Conservation (phyloP, 2,329 filamentous ascomycete species). For the Cytospora piceae region DNA sequence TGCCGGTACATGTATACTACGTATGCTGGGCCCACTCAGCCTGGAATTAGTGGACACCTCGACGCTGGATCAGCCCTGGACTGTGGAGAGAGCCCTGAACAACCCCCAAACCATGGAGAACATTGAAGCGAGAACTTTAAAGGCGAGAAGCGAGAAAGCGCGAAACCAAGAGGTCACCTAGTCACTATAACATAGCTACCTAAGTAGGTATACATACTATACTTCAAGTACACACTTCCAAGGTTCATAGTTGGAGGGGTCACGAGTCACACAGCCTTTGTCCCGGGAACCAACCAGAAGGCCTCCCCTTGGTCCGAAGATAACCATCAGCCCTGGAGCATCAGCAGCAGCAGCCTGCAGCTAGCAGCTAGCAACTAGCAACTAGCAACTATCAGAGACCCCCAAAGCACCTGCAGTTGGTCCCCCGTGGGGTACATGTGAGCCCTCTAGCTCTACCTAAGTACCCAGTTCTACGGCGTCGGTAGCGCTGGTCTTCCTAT, state of each 20-base stretch:
- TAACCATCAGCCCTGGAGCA: neutral
- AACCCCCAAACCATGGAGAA: neutral
- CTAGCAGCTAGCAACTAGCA: neutral
- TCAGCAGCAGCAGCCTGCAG: neutral
- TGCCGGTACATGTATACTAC: neutral
- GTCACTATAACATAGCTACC: neutral
- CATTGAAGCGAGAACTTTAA: neutral
- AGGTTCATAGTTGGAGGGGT: neutral
- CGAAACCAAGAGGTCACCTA: neutral
- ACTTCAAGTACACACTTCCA: neutral
- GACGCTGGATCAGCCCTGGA: neutral
- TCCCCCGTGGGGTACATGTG: slow-evolving; percentile 14
- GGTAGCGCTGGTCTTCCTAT: neutral
- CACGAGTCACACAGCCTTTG: slow-evolving; percentile 24
- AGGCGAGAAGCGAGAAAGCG: neutral
- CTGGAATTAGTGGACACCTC: neutral
- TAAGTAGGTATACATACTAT: neutral
- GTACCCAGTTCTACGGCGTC: neutral
- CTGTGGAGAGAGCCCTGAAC: neutral
- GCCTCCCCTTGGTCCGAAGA: slow-evolving; percentile 29
- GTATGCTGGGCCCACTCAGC: neutral
- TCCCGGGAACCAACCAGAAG: slow-evolving; percentile 27
- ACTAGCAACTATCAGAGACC: slow-evolving; percentile 8
- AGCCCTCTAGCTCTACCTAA: slow-evolving; percentile 1
- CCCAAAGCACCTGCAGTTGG: slow-evolving; percentile 10